Percentiles rank a stretch among this genome's conserved stretches.
These are phyloP conservation scores for Xylaria arbuscula DNA, from an alignment of 2,329 filamentous ascomycete species.

Conservation along the genomic window DNA sequence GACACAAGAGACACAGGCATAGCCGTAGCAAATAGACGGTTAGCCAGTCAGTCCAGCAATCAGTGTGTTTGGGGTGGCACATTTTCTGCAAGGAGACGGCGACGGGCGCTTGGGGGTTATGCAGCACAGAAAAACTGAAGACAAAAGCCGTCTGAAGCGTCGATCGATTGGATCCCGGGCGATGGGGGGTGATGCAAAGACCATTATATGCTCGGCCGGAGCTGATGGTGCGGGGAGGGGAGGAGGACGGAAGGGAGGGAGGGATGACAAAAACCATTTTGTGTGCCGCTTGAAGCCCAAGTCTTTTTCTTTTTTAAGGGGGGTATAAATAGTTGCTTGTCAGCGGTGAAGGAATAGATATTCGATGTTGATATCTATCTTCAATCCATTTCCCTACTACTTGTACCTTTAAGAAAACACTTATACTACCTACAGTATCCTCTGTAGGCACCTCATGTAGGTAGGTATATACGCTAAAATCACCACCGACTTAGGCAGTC, in stretches of 20 bases:
- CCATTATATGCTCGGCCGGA: conserved; percentile 22
- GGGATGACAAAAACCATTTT: neutral
- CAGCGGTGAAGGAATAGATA: neutral
- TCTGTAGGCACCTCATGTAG: too few species aligned
- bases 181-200: conserved; percentile 30
- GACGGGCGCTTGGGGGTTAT: conserved; percentile 36
- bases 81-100: conserved; percentile 30
- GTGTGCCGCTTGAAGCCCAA: conserved; percentile 10
- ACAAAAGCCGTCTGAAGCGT: conserved; percentile 21
- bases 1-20: conserved; percentile 8
- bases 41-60: conserved; percentile 8
- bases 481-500: neutral
- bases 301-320: conserved; percentile 7
- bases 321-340: conserved; percentile 24
- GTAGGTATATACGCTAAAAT: too few species aligned
- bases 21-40: neutral
- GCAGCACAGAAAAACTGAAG: conserved; percentile 17
- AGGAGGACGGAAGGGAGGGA: neutral
- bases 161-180: conserved; percentile 30
- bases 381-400: neutral
- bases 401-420: too few species aligned
- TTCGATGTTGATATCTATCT: neutral
- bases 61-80: conserved; percentile 21
- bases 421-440: too few species aligned
- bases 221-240: conserved; percentile 27